phyloP scores from a whole-genome alignment of 768 basidiomycete genomes.

The Boletus reticulatus region DNA sequence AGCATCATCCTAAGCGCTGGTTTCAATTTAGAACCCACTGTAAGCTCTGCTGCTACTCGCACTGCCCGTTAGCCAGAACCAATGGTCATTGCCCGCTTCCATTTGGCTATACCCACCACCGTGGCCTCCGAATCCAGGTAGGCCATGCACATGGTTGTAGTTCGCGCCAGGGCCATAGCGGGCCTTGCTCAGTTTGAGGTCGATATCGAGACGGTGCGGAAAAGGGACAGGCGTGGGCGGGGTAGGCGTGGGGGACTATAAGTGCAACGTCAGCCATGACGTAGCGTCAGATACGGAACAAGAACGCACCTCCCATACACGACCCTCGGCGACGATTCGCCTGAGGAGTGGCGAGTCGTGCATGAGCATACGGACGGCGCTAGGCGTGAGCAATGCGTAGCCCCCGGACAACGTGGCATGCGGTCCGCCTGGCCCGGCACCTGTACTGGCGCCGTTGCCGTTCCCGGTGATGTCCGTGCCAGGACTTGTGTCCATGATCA shows the following conservation, averaged over 20 bases:
- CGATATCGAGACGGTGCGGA: slow-evolving; percentile 5
- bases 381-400: slow-evolving; percentile 37
- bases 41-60: slow-evolving; percentile 6
- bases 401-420: not conserved
- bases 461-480: not conserved
- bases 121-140: slow-evolving; percentile 13
- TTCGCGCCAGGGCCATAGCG: slow-evolving; percentile 12
- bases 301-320: slow-evolving; percentile 54
- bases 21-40: not conserved
- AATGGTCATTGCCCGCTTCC: slow-evolving; percentile 18
- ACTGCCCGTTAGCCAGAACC: slow-evolving; percentile 22
- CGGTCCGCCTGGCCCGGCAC: not conserved
- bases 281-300: not conserved
- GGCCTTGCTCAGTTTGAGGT: slow-evolving; percentile 11
- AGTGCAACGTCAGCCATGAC: not conserved
- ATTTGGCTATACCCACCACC: slow-evolving; percentile 20
- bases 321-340: slow-evolving; percentile 47
- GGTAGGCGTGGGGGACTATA: slow-evolving; percentile 13
- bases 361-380: slow-evolving; percentile 42
- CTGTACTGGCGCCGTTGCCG: not conserved
- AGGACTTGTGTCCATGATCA: slow-evolving; percentile 17
- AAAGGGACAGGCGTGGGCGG: slow-evolving; percentile 7
- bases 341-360: slow-evolving; percentile 39
- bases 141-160: slow-evolving; percentile 12
- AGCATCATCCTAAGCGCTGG: too few relatives aligned